A percentile compares a stretch with the other conserved stretches of the same genome.
Evolutionary conservation across 2,329 filamentous ascomycete species (phyloP).

Genomic region (Aspergillus arachidicola): DNA sequence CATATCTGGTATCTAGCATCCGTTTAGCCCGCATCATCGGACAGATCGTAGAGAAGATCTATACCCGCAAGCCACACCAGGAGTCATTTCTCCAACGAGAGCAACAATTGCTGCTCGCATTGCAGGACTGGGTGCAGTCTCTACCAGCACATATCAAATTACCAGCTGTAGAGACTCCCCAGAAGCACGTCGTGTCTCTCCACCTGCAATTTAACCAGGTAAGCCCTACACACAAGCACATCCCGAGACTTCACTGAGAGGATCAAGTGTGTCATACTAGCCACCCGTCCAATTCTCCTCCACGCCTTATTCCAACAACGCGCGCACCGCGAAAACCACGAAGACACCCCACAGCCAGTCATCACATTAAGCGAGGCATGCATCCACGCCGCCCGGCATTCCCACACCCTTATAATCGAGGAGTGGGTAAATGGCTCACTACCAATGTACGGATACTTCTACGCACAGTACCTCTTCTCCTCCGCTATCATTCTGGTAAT

Average conservation of each 20-base stretch:
- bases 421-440: constrained; percentile 37
- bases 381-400: constrained; percentile 34
- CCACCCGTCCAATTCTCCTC: constrained; percentile 38
- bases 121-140: constrained; percentile 35
- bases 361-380: constrained; percentile 36
- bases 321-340: constrained; percentile 11
- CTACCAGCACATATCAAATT: constrained; percentile 33
- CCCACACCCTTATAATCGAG: constrained; percentile 32
- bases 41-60: constrained; percentile 28
- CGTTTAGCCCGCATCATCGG: constrained; percentile 33
- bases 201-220: constrained; percentile 40
- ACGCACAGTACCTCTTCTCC: constrained; percentile 39
- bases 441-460: constrained; percentile 37
- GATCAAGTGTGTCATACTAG: constrained; percentile 37
- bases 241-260: neutral
- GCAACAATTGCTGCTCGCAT: constrained; percentile 33
- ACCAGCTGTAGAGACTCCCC: constrained; percentile 15
- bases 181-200: constrained; percentile 30
- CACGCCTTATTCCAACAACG: constrained; percentile 32
- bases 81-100: constrained; percentile 37
- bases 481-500: constrained; percentile 35
- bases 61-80: constrained; percentile 25
- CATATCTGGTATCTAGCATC: constrained; percentile 34
- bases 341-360: constrained; percentile 24
- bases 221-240: neutral